Evolutionary conservation across 352 stramenopile genomes (phyloP).

Genomic region (Globisporangium solare): DNA sequence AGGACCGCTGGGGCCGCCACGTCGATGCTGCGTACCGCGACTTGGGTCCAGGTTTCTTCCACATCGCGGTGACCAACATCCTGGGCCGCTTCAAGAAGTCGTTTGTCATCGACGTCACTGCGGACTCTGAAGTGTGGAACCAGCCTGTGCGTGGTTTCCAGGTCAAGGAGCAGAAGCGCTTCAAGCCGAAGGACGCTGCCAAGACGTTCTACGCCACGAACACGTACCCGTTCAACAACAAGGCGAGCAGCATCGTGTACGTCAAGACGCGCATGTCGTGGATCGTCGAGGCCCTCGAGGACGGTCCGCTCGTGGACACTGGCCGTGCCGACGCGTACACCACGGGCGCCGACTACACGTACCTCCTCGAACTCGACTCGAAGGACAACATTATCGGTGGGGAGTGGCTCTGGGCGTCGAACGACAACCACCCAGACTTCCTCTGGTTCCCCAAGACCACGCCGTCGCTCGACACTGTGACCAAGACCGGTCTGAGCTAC

Average conservation of each 20-base stretch:
- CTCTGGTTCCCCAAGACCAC: slow-evolving; percentile 8
- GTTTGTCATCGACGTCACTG: slow-evolving; percentile 9
- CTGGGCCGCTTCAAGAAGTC: slow-evolving; percentile 9
- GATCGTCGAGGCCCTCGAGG: slow-evolving; percentile 12
- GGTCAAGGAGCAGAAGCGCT: slow-evolving; percentile 2
- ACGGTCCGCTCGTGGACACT: slow-evolving; percentile 12
- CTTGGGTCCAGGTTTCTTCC: slow-evolving; percentile 14
- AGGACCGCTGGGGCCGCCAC: background rate
- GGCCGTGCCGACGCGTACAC: slow-evolving; percentile 9
- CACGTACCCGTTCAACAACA: slow-evolving; percentile 18
- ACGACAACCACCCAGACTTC: slow-evolving; percentile 13
- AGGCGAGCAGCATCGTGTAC: slow-evolving; percentile 10
- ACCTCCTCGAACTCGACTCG: slow-evolving; percentile 17
- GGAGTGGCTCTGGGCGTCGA: slow-evolving; percentile 16
- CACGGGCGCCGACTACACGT: slow-evolving; percentile 7
- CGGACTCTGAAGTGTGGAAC: slow-evolving; percentile 15
- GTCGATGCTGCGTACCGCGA: background rate
- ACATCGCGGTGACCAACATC: slow-evolving; percentile 17
- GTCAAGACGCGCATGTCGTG: slow-evolving; percentile 12
- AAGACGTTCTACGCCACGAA: slow-evolving; percentile 5
- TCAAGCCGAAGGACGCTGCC: background rate
- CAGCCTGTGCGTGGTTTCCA: slow-evolving; percentile 17
- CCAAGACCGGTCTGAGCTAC: slow-evolving; percentile 10
- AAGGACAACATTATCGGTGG: slow-evolving; percentile 14
- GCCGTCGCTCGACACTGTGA: slow-evolving; percentile 11